Percentiles rank a stretch among this genome's conserved stretches.
These are phyloP conservation scores for Microcyclosporella mali DNA, from an alignment of 2,329 filamentous ascomycete species.

Conservation along the genomic window DNA sequence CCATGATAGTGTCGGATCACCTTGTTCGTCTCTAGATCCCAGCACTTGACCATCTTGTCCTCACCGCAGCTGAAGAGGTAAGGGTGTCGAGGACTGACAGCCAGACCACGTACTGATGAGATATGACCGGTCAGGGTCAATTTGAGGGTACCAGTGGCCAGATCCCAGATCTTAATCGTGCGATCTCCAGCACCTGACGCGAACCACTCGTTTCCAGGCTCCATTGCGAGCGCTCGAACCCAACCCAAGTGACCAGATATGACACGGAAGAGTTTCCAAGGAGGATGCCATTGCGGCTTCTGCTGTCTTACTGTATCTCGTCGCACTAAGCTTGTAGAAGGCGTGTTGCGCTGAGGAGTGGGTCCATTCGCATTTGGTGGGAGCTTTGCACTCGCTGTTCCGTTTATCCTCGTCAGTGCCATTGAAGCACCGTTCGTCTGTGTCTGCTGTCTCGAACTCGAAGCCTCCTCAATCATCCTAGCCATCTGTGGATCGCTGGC, in stretches of 20 bases:
- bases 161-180: conserved; percentile 98
- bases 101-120: conserved; percentile 83
- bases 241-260: conserved; percentile 95
- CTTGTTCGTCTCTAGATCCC: conserved; percentile 99
- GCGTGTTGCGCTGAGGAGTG: conserved; percentile 45
- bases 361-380: conserved; percentile 53
- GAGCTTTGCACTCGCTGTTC: conserved; percentile 34
- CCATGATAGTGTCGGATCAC: conserved; percentile 98
- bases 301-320: conserved; percentile 60
- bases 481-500: conserved; percentile 52
- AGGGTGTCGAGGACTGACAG: conserved; percentile 86
- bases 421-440: conserved; percentile 46
- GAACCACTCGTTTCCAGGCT: conserved; percentile 97
- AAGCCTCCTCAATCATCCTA: conserved; percentile 62
- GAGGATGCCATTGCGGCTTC: conserved; percentile 91
- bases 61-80: conserved; percentile 97
- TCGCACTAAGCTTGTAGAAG: conserved; percentile 54
- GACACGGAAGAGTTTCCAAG: conserved; percentile 97
- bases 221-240: conserved; percentile 83
- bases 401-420: conserved; percentile 51
- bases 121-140: conserved; percentile 92
- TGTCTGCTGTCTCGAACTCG: conserved; percentile 40
- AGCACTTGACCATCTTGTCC: conserved; percentile 99
- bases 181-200: conserved; percentile 90
- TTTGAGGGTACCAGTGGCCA: conserved; percentile 77